Evolutionary conservation across 495 filamentous ascomycete species (phyloP).

Genomic region (Neurospora sp.): DNA sequence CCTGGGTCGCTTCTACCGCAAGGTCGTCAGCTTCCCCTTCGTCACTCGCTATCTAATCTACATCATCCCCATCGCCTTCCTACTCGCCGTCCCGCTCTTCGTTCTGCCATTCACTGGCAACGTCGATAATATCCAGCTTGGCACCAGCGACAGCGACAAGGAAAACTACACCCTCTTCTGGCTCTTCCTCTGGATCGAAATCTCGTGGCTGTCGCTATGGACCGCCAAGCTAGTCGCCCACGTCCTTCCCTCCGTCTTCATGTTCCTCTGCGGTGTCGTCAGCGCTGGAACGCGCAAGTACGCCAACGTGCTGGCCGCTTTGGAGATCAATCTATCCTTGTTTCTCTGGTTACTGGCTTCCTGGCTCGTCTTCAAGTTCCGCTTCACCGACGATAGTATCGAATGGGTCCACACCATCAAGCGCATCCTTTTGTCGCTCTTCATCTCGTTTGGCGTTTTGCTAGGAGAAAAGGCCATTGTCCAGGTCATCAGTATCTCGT

Average conservation of each 20-base stretch:
- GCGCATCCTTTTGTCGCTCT: slow-evolving; percentile 61
- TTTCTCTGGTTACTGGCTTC: slow-evolving; percentile 76
- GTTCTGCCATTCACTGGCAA: slow-evolving; percentile 46
- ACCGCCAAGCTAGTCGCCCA: slow-evolving; percentile 72
- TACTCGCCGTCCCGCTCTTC: slow-evolving; percentile 75
- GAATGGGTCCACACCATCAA: slow-evolving; percentile 45
- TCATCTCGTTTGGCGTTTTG: slow-evolving; percentile 70
- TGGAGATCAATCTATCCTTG: slow-evolving; percentile 81
- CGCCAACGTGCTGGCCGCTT: slow-evolving; percentile 61
- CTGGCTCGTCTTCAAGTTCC: slow-evolving; percentile 69
- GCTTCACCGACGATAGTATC: slow-evolving; percentile 29
- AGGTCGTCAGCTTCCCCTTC: slow-evolving; percentile 74
- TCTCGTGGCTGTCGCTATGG: slow-evolving; percentile 86
- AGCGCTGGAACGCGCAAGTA: slow-evolving; percentile 91
- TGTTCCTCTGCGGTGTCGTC: slow-evolving; percentile 80
- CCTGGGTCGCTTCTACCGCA: slow-evolving; percentile 83
- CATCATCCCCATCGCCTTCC: slow-evolving; percentile 62
- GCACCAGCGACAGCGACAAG: slow-evolving; percentile 27
- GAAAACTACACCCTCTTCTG: slow-evolving; percentile 47
- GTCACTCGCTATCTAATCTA: slow-evolving; percentile 85
- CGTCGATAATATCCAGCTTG: slow-evolving; percentile 25
- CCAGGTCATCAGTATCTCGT: slow-evolving; percentile 87
- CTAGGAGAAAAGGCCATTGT: slow-evolving; percentile 75
- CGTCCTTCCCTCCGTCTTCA: slow-evolving; percentile 69
- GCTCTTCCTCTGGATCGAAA: slow-evolving; percentile 87